Evolutionary conservation across 768 basidiomycete species (phyloP), one percentile per base, ranked within the genome.

Genomic region (Collybiopsis luxurians): DNA sequence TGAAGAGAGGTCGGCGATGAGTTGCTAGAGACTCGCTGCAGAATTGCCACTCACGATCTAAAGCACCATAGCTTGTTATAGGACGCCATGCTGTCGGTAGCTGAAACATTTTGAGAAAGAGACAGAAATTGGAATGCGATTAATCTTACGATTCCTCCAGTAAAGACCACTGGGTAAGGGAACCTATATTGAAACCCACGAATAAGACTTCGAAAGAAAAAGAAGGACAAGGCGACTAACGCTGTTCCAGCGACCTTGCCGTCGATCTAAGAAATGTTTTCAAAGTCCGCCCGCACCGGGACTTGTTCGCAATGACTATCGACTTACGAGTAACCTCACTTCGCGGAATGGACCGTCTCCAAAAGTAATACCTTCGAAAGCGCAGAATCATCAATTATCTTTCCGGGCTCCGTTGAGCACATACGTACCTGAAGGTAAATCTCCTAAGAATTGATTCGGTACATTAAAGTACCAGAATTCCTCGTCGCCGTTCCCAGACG

Each of bases 91-190:
- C 53, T 28, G 53, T 54, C 11, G 53, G 53, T 28, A 45, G 40
- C 52, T 53, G 38, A 48, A 2, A 27, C 9, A 24, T 4, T 28
- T 9, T 31, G 19, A 19, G 21, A 11, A 3, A 21, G 12, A 38
- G n/a, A 4, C 15, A 34, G 5, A 19, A 17, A 38, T 2, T 12
- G 26, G 24, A 48, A 28, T 19, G 10, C 21, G 15, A 23, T 34
- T 17, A 36, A 24, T 21, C 53, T 54, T 10, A 82, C 76, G 57
- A 90, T 81, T 0, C 88, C 89, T n/a, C 90, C 90, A 0, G 89
- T 91, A 63, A 90, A 92, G 39, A 90, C 83, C 13, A 82, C 80
- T 70, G 81, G 69, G 57, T 80, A 82, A 1, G 80, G 79, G 61
- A 79, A 80, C 19, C 53, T 54, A 24, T 12, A 36, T 6, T n/a